Conservation (phyloP, 2,329 filamentous ascomycete genomes). For the Botrytis aclada region DNA sequence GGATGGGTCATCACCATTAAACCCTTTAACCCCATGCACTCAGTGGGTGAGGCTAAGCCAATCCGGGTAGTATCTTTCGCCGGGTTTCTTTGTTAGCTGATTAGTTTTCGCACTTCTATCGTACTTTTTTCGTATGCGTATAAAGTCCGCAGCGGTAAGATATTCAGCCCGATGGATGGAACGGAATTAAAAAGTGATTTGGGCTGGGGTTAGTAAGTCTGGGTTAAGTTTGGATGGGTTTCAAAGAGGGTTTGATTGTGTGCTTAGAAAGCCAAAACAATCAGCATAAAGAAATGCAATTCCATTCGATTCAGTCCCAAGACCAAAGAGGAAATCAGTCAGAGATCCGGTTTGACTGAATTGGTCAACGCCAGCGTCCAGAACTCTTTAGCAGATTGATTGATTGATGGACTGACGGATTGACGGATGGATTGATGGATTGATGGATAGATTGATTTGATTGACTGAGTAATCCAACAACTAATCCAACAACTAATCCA, state of each 20-base stretch:
- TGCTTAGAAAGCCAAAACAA: background rate
- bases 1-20: conserved; percentile 4
- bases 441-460: no score
- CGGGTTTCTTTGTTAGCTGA: background rate
- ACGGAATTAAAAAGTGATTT: background rate
- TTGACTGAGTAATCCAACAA: no score
- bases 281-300: background rate
- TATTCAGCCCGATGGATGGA: conserved; percentile 3
- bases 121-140: background rate
- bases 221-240: background rate
- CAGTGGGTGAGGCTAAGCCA: background rate
- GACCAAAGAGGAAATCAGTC: background rate
- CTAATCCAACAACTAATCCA: no score
- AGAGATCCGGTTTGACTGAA: background rate
- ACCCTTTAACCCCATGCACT: background rate
- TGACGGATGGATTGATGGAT: background rate
- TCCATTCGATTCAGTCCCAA: background rate
- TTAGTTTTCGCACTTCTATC: no score
- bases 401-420: background rate
- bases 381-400: background rate
- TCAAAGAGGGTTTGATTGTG: background rate
- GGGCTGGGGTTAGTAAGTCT: background rate
- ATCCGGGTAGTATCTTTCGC: background rate
- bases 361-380: background rate
- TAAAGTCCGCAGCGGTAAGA: background rate